Evolutionary conservation across 108 stramenopile species (phyloP), one percentile per base, ranked within the genome.

Genomic region (Pseudonitzschia multistriata): DNA sequence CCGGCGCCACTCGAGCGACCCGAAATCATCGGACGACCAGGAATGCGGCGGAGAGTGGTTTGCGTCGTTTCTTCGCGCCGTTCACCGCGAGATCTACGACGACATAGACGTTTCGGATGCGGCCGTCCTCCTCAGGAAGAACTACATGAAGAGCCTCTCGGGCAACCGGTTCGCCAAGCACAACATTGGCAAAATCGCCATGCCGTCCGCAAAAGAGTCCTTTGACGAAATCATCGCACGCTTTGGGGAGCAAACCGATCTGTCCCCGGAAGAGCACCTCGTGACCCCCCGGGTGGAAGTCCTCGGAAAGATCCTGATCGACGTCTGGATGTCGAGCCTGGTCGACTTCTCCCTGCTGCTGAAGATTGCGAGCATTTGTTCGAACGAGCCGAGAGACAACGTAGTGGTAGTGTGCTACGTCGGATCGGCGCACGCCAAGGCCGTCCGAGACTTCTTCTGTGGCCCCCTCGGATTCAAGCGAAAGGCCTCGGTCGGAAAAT

Each of bases 21-120:
- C 80, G 1, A 81, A 81, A 50, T 24, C 42, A 34, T 62, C 71
- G 15, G 80, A 81, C 37, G 80, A 81, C 62, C 37, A 66, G 19
- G 67, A 76, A 15, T 66, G 66, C 21, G 80, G 80, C 8, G 80
- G 80, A 21, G 80, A 81, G 52, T 81, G 80, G 80, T 81, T 81
- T 48, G 70, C 54, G 22, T 75, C 76, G 21, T 81, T 73, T 54
- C 67, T 81, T 33, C 55, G 71, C 30, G 70, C 75, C 24, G 75
- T 47, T 2, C 80, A 81, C 53, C 56, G 80, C 6, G 80, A 77
- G 15, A 81, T 73, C 27, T 81, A 77, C 35, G 71, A 77, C 40
- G 80, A 81, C 27, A 81, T 81, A 48, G 80, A 81, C 49, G 45
- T 27, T 14, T 62, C 55, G 27, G 80, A 81, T 77, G 21, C 75